Evolutionary conservation across 805 yeast species (phyloP), one percentile per base, ranked within the genome.

Genomic region (Metschnikowia peoriensis): DNA sequence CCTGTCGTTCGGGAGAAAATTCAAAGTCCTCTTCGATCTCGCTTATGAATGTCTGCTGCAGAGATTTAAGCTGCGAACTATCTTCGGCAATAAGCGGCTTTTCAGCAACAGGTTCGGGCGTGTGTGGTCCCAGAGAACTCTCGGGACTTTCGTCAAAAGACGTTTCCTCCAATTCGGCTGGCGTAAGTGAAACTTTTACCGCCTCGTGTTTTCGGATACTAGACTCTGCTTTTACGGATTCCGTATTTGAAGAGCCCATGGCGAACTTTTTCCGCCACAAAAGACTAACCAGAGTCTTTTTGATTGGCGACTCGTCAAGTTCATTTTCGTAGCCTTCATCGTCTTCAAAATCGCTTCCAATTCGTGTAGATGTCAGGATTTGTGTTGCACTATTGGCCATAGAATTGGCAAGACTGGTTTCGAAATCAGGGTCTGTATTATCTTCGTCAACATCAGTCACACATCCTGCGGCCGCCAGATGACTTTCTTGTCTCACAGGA

Each of bases 281-380:
- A 22, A 38, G 48, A 4, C 50, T 48, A 8, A 57, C 41, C 7
- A 38, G 51, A 8, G 35, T 41, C 15, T 42, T 28, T 45, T 72
- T 73, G 7, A 68, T 61, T 4, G 78, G 78, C 3, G 78, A 73
- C 53, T 73, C 78, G 48, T 73, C 79, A 9, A 73, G 63, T 32
- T 70, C 75, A 41, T 72, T 71, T 38, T 69, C 72, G 29, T 66
- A 64, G 7, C 65, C 69, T 17, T 66, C 70, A 16, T 66, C 58
- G 45, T 53, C 56, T 6, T 47, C 55, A 9, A 37, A 22, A 7
- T 43, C 39, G 47, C 63, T 44, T 15, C 53, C 62, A 11, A 37
- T 37, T 39, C 42, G 47, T 47, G 64, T 42, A 16, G 54, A 62
- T 14, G 28, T 38, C 42, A 43, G 47, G 44, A n/a, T 47, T 16